phyloP scores from a whole-genome alignment of 2,329 filamentous ascomycete genomes.

The Cyphellophora europaea region DNA sequence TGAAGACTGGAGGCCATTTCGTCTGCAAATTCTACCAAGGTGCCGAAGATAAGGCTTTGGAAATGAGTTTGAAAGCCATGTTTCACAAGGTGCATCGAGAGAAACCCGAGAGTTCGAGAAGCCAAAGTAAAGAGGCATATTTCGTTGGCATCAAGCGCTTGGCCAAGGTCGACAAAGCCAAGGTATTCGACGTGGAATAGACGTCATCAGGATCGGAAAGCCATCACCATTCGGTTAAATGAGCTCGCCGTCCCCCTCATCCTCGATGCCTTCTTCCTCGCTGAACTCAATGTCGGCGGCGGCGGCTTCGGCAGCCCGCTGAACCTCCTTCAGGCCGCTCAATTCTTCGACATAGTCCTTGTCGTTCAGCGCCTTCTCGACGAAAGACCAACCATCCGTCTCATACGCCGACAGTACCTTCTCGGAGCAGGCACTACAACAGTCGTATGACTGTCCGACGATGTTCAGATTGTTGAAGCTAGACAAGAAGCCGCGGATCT shows the following conservation, averaged over 20 bases:
- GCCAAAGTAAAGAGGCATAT: conserved; percentile 74
- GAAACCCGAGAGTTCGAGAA: conserved; percentile 85
- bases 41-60: conserved; percentile 69
- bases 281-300: conserved; percentile 36
- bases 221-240: conserved; percentile 16
- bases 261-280: conserved; percentile 24
- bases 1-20: conserved; percentile 77
- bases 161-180: conserved; percentile 34
- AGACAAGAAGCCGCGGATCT: conserved; percentile 53
- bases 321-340: conserved; percentile 50
- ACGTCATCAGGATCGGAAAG: not conserved
- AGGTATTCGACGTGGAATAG: conserved; percentile 29
- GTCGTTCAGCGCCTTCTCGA: conserved; percentile 50
- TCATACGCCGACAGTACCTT: conserved; percentile 44
- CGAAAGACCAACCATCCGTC: conserved; percentile 46
- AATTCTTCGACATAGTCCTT: conserved; percentile 55
- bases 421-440: conserved; percentile 54
- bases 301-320: conserved; percentile 35
- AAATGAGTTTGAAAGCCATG: conserved; percentile 62
- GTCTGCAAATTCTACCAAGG: conserved; percentile 98
- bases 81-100: conserved; percentile 75
- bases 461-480: conserved; percentile 51
- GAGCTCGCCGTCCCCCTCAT: conserved; percentile 25
- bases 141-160: conserved; percentile 73
- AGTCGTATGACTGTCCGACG: conserved; percentile 48